Conservation (phyloP, 1,139 yeast genomes). For the Taiozyma sp. region DNA sequence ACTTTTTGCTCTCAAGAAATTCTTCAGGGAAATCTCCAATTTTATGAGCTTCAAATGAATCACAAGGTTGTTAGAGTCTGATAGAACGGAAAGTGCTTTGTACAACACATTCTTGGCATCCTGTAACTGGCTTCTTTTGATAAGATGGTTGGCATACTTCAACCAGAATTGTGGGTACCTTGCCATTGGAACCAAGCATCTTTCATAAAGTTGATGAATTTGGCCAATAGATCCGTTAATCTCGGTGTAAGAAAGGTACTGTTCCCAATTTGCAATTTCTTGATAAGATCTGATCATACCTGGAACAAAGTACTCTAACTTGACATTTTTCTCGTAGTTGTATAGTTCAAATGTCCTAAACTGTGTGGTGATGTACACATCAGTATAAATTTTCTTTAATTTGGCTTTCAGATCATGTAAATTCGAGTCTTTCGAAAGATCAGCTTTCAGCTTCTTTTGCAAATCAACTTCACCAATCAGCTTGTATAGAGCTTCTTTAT, state of each 20-base stretch:
- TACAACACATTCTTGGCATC: slow-evolving; percentile 35
- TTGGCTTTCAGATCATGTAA: slow-evolving; percentile 29
- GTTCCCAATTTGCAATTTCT: slow-evolving; percentile 53
- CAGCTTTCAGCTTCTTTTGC: slow-evolving; percentile 26
- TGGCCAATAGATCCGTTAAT: slow-evolving; percentile 27
- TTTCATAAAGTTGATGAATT: slow-evolving; percentile 44
- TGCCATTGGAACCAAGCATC: slow-evolving; percentile 51
- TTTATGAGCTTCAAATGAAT: slow-evolving; percentile 30
- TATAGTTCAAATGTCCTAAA: slow-evolving; percentile 55
- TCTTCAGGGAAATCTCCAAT: slow-evolving; percentile 31
- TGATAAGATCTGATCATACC: slow-evolving; percentile 33
- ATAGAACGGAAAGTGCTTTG: slow-evolving; percentile 26
- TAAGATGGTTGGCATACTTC: slow-evolving; percentile 45
- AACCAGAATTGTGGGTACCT: slow-evolving; percentile 56
- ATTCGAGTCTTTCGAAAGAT: slow-evolving; percentile 18
- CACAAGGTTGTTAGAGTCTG: slow-evolving; percentile 17
- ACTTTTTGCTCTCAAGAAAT: slow-evolving; percentile 35
- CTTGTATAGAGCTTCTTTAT: slow-evolving; percentile 25
- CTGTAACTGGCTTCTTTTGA: slow-evolving; percentile 28
- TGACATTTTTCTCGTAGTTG: slow-evolving; percentile 50
- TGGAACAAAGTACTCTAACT: slow-evolving; percentile 46
- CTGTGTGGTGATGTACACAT: slow-evolving; percentile 57
- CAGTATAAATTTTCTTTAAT: slow-evolving; percentile 41
- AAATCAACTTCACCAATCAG: slow-evolving; percentile 26
- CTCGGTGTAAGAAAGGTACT: slow-evolving; percentile 55